Evolutionary conservation across 257 asterid genomes (phyloP).

Genomic region (Nicotiana knightiana): DNA sequence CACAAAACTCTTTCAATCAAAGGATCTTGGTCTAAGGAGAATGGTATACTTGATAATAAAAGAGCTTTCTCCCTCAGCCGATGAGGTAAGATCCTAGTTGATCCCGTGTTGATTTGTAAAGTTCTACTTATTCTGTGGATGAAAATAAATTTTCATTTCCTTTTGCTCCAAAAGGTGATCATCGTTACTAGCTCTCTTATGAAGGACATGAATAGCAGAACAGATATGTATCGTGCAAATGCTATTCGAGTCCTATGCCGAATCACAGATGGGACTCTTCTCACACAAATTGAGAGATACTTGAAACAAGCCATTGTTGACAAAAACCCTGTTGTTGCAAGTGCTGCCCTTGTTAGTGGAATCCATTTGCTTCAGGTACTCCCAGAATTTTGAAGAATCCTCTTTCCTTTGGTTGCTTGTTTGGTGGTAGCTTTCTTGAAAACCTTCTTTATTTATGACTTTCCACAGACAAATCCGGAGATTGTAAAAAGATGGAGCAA

Average conservation of each 20-base stretch:
- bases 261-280: conserved; percentile 85
- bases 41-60: conserved; percentile 93
- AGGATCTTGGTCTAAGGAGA: conserved; percentile 84
- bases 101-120: neutral
- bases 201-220: conserved; percentile 98
- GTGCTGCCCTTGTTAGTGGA: conserved; percentile 97
- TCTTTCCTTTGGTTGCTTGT: neutral
- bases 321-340: conserved; percentile 92
- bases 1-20: conserved; percentile 90
- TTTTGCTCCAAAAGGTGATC: conserved; percentile 59
- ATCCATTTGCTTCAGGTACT: conserved; percentile 85
- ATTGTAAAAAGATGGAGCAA: conserved; percentile 97
- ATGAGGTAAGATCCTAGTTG: conserved; percentile 51
- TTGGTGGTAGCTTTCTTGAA: conserved; percentile 10
- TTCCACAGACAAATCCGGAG: conserved; percentile 73
- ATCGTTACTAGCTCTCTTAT: conserved; percentile 94
- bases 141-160: conserved; percentile 17
- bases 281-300: conserved; percentile 93
- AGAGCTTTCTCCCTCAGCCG: conserved; percentile 88
- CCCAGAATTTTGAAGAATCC: neutral
- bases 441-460: conserved; percentile 1
- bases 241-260: conserved; percentile 94
- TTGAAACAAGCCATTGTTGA: conserved; percentile 96
- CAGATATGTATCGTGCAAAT: conserved; percentile 95
- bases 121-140: conserved; percentile 5